Base-by-base conservation (phyloP, 495 filamentous ascomycete species). In the Aspergillus olivimuriae region DNA sequence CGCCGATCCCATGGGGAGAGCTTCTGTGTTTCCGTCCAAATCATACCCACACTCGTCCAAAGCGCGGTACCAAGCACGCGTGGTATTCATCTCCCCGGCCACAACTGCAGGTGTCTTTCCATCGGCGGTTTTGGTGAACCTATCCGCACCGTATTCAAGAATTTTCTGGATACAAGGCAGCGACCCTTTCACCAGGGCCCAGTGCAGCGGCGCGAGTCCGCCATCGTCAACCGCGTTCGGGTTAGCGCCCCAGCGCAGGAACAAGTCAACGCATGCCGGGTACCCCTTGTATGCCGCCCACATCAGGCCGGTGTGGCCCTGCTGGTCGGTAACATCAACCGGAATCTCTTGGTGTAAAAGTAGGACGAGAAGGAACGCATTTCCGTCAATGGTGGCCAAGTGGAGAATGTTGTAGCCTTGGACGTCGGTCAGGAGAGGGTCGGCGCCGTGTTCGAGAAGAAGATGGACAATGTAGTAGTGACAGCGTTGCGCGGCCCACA, bases 271-370 rank as follows among this genome's bases (percentile, higher is more conserved):
- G 55, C 85, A 92, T 17, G 81, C 81, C 0, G 89, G 84, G 58
- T 78, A 94, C 15, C 94, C 94, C 59, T 97, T 98, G 66, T 98
- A 98, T 21, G 90, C 90, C 18, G 94, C 87, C 92, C 92, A 98
- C 92, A 98, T 98, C 40, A 98, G 68, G 28, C 80, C 82, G 1
- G 94, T 97, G 64, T 98, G 94, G 9, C 87, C 85, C 53, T 86
- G 85, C 40, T 84, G 74, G 66, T 98, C 92, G 24, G 82, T 74
- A 14, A 88, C 84, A 59, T 98, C 92, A 44, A 98, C 83, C 10
- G 89, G 86, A 31, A 98, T 89, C 52, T 89, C 87, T 54, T 95
- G 87, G 63, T 97, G 92, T 2, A 98, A 71, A 11, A 88, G 72
- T 3, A 98, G 68, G 20, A 91, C 74, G n/a, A 98, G 72, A 36